Conservation (phyloP, 2,329 filamentous ascomycete genomes). For the Cladophialophora bantiana region DNA sequence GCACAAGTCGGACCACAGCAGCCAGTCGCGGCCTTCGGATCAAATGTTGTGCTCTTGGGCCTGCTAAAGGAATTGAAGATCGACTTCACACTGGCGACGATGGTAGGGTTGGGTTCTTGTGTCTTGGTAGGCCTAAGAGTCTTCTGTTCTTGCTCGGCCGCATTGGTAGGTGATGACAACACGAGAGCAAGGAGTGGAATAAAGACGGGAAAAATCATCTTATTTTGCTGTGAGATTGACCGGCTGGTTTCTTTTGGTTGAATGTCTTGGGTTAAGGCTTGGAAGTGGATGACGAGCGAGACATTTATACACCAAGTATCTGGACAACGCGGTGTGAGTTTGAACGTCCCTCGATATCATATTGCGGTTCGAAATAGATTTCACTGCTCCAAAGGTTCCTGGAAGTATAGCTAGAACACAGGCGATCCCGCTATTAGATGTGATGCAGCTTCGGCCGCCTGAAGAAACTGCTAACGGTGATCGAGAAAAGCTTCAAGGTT, state of each 20-base stretch:
- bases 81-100: constrained; percentile 23
- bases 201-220: not conserved
- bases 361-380: not conserved
- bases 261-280: not conserved
- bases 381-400: constrained; percentile 1
- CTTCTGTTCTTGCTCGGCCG: constrained; percentile 6
- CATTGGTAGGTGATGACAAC: not conserved
- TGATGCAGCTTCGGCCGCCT: not conserved
- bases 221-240: not conserved
- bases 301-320: not conserved
- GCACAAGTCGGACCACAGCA: constrained; percentile 21
- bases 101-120: constrained; percentile 9
- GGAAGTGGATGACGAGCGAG: not conserved
- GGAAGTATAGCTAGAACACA: not conserved
- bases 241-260: not conserved
- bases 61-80: constrained; percentile 22
- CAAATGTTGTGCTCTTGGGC: not conserved
- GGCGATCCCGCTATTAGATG: not conserved
- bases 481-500: not conserved
- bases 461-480: not conserved
- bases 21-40: not conserved
- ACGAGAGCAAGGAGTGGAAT: constrained; percentile 5
- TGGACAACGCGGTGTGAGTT: not conserved
- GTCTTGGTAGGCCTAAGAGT: not conserved
- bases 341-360: not conserved